Evolutionary conservation across 768 basidiomycete species (phyloP), one percentile per base, ranked within the genome.

Genomic region (Phlegmacium glaucopus): DNA sequence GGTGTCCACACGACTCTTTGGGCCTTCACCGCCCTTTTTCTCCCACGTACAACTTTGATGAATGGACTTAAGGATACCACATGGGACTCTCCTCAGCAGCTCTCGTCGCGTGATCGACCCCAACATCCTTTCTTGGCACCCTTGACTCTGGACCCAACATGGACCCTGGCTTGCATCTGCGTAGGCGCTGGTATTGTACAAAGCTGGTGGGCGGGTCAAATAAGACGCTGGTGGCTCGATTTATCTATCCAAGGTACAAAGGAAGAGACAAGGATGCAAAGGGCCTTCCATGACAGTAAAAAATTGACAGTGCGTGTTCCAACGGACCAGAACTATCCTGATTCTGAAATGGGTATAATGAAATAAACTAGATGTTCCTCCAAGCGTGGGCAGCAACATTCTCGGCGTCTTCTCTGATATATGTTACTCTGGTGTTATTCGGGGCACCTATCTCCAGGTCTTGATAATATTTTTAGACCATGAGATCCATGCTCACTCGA

Each of bases 371-470:
- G 88, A 75, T 66, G 39, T 61, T 82, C 28, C 63, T 59, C 26
- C 67, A 72, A 26, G 83, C 86, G 6, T 76, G 68, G 56, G 40
- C 72, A 13, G 70, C 80, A 35, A 87, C 90, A 0, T 40, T 80
- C 3, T 64, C 67, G 9, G 65, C 69, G 1, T 74, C 86, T 2
- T 30, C 78, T 9, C 55, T 68, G 9, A 63, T 80, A n/a, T 73
- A 84, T 51, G 55, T 61, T 38, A 42, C 81, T 2, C 54, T 84
- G 0, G 64, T 92, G 12, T 59, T 89, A 12, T 84, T 95, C 52
- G 92, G 93, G 0, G 90, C 92, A 9, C 87, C 90, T 4, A 53
- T 87, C 12, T 52, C 70, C 26, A 79, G 76, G 85, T 85, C 58
- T 52, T 69, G 61, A 22, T 10, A 48, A 28, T 42, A 43, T 46